Conservation (phyloP, 805 yeast genomes). For the Candida namnaoensis region DNA sequence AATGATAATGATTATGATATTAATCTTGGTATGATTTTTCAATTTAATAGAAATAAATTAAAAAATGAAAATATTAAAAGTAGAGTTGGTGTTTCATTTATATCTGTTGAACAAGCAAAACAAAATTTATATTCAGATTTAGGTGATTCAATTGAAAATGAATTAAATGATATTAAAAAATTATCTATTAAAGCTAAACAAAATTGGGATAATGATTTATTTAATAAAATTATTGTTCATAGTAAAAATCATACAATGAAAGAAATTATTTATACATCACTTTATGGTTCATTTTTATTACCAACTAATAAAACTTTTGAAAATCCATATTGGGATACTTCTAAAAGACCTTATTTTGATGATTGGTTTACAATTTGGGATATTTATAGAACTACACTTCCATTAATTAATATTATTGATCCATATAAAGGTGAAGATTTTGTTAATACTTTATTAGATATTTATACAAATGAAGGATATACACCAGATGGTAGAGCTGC, state of each 20-base stretch:
- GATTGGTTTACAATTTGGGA: slow-evolving; percentile 31
- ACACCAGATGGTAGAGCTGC: slow-evolving; percentile 29
- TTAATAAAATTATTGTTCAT: slow-evolving; percentile 1
- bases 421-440: slow-evolving; percentile 21
- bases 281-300: slow-evolving; percentile 4
- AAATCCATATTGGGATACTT: slow-evolving; percentile 18
- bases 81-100: slow-evolving; percentile 22
- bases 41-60: too few species aligned
- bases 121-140: slow-evolving; percentile 12
- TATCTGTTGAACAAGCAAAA: slow-evolving; percentile 22
- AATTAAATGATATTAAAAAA: not conserved
- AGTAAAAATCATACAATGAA: slow-evolving; percentile 2
- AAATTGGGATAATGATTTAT: slow-evolving; percentile 2
- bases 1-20: slow-evolving; percentile 4
- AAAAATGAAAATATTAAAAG: not conserved
- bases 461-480: slow-evolving; percentile 24
- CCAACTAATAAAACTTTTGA: slow-evolving; percentile 13
- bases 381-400: slow-evolving; percentile 25
- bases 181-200: not conserved
- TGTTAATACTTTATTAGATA: slow-evolving; percentile 20
- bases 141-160: slow-evolving; percentile 9
- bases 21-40: slow-evolving; percentile 18
- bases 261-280: slow-evolving; percentile 1
- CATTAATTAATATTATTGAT: slow-evolving; percentile 21
- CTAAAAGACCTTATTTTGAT: slow-evolving; percentile 24